Evolutionary conservation across 1,284 basidiomycete genomes (phyloP).

Genomic region (Inonotus hispidus): DNA sequence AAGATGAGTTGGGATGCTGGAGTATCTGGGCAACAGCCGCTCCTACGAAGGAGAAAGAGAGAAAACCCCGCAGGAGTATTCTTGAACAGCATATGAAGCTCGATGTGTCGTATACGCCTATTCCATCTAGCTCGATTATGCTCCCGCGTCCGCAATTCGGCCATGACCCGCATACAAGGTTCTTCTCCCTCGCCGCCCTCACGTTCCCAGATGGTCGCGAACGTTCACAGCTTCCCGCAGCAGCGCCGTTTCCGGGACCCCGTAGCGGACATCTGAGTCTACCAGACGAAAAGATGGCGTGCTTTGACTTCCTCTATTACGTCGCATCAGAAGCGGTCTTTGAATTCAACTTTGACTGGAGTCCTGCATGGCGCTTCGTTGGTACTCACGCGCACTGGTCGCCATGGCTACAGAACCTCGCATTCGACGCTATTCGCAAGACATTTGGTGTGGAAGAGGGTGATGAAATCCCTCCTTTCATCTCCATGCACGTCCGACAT

Average conservation of each 20-base stretch:
- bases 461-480: slow-evolving; percentile 43
- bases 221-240: slow-evolving; percentile 25
- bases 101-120: slow-evolving; percentile 45
- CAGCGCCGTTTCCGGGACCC: slow-evolving; percentile 28
- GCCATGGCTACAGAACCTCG: slow-evolving; percentile 32
- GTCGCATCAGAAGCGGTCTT: slow-evolving; percentile 35
- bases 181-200: slow-evolving; percentile 42
- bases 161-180: slow-evolving; percentile 39
- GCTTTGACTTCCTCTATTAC: slow-evolving; percentile 53
- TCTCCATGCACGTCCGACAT: slow-evolving; percentile 58
- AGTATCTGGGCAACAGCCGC: slow-evolving; percentile 20
- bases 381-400: slow-evolving; percentile 43
- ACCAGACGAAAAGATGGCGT: slow-evolving; percentile 49
- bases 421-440: slow-evolving; percentile 36
- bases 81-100: slow-evolving; percentile 43
- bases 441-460: slow-evolving; percentile 33
- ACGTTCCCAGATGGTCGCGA: slow-evolving; percentile 38
- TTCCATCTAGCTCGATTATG: slow-evolving; percentile 39
- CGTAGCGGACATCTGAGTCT: slow-evolving; percentile 28
- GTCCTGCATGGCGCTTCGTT: slow-evolving; percentile 46
- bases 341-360: slow-evolving; percentile 41
- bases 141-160: slow-evolving; percentile 32
- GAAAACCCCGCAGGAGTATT: slow-evolving; percentile 40
- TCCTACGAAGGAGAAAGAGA: slow-evolving; percentile 26
- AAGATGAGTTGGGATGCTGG: slow-evolving; percentile 70